These are phyloP conservation scores for Metarhizium robertsii DNA, from an alignment of 2,329 filamentous ascomycete species.

Conservation along the genomic window DNA sequence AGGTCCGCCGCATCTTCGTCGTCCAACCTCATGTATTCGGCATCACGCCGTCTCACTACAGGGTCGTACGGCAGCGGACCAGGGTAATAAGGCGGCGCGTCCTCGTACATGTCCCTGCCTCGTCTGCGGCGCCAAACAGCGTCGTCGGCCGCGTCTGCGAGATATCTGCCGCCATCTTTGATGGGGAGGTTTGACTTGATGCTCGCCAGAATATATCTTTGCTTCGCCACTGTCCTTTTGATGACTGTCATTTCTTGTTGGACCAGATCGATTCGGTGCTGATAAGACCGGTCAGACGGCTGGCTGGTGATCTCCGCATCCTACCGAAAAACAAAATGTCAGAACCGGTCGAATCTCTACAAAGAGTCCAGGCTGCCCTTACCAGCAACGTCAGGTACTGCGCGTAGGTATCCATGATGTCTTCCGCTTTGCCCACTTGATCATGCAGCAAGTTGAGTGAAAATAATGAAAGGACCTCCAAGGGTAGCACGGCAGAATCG, in stretches of 20 bases:
- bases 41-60: slow-evolving; percentile 2
- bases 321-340: neutral
- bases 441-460: slow-evolving; percentile 29
- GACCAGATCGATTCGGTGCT: slow-evolving; percentile 30
- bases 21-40: slow-evolving; percentile 14
- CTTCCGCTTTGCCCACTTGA: slow-evolving; percentile 24
- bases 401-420: slow-evolving; percentile 32
- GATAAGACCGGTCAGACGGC: slow-evolving; percentile 29
- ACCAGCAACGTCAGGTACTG: slow-evolving; percentile 32
- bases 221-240: slow-evolving; percentile 23
- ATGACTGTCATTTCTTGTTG: slow-evolving; percentile 31
- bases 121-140: neutral
- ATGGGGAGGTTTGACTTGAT: slow-evolving; percentile 15
- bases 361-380: slow-evolving; percentile 7
- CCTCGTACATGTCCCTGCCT: neutral
- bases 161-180: slow-evolving; percentile 9
- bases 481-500: slow-evolving; percentile 28
- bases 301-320: slow-evolving; percentile 3
- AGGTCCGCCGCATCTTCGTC: slow-evolving; percentile 16
- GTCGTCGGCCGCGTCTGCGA: slow-evolving; percentile 8
- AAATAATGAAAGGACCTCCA: slow-evolving; percentile 32
- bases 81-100: neutral
- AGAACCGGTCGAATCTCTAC: neutral
- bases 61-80: neutral
- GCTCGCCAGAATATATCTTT: slow-evolving; percentile 20